Evolutionary conservation across 2,329 filamentous ascomycete genomes (phyloP), one percentile per base, ranked within the genome.

Genomic region (Penicillium freii): DNA sequence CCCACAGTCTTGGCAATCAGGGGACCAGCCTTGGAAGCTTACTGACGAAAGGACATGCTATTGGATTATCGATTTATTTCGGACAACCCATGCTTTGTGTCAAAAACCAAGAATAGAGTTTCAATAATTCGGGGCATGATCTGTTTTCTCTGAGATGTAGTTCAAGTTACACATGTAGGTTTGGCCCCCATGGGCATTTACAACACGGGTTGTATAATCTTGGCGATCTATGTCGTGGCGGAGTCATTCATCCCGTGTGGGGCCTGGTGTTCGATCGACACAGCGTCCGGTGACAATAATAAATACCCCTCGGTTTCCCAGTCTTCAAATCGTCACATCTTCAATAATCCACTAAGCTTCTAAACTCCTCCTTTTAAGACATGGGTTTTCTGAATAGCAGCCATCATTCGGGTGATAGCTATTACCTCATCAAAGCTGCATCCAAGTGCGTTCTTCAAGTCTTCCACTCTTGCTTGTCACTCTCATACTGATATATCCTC

Each of bases 371-470:
- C 21, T 25, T 25, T 10, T 5, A 25, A 42, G 34, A 19, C 10
- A 60, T 62, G 57, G 51, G 57, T 51, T 49, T 60, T 8, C 40
- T 56, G 9, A 62, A 60, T 27, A 49, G 48, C 21, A 49, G 60
- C 19, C 47, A 54, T 29, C 11, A 23, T 38, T 31, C 54, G 13
- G 49, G 47, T 19, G 57, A 39, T 15, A 34, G 43, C 27, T 61
- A 55, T 21, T 39, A 43, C 19, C 47, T 61, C 25, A 51, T 59
- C n/a, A 59, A 59, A 43, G 39, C 54, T 29, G 48, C 51, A n/a
- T 55, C 53, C 13, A 53, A 55, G 59, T 61, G 10, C 51, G 59
- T 54, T 25, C 13, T 42, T 25, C 21, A 42, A 25, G 21, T 25
- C 39, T 42, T 25, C 13, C 6, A 42, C 19, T 5, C 21, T 25